Evolutionary conservation across 768 basidiomycete species (phyloP), one percentile per base, ranked within the genome.

Genomic region (Termitomyces heimii): DNA sequence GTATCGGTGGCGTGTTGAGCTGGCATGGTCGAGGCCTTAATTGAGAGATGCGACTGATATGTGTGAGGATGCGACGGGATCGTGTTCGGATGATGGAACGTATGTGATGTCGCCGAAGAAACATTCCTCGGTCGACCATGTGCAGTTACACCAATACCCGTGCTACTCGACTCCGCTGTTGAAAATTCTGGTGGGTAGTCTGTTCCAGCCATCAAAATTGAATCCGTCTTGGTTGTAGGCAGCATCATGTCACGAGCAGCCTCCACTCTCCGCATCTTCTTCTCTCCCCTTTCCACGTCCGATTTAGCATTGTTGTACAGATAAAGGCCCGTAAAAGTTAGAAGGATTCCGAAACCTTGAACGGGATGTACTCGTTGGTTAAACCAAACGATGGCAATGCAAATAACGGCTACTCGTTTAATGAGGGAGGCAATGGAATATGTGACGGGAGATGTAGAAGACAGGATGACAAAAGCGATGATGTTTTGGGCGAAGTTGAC

Each of bases 401-500:
- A 95, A 67, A 99, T 99, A 66, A 99, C 97, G 46, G 87, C 94
- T 55, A 99, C 94, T 26, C 97, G 93, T 73, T 99, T 99, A 75
- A 98, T 85, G 66, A 99, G 84, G 4, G 94, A 97, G 3, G 97
- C 97, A 70, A 99, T 98, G 53, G 93, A 96, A 73, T 99, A 99
- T 0, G 97, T 98, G 63, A 99, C 97, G 20, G 97, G 96, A 12
- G 96, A 98, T 3, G 94, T 96, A 29, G 91, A 92, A 2, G 96
- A 86, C 48, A 99, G 84, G 66, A 99, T 92, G 68, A 95, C 81
- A 75, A 99, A 99, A 31, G 97, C 97, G 65, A 98, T 91, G 67
- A 98, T 88, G 77, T 94, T 98, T 73, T 99, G 97, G 1, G 86
- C 87, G 66, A 97, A 99, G 73, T 99, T 94, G 13, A 94, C 94